phyloP scores from a whole-genome alignment of 306 rosid genomes.

The Medicago lupulina region DNA sequence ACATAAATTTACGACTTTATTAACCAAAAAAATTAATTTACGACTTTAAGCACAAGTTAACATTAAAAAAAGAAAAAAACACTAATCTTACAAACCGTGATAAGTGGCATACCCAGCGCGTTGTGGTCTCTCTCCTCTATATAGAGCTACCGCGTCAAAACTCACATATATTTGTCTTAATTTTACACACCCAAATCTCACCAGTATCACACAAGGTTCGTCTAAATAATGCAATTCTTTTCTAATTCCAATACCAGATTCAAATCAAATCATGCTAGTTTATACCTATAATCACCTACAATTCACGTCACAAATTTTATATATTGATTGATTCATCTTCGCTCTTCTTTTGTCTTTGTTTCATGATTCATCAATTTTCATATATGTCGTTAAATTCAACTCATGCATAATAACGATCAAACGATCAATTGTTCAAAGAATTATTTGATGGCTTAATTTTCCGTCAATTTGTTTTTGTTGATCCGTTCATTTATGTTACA shows the following conservation, averaged over 20 bases:
- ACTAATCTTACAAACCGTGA: neutral
- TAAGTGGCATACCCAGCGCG: slow-evolving; percentile 21
- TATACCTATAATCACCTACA: neutral
- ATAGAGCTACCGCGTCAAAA: neutral
- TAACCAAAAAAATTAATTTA: too few species aligned
- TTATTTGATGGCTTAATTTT: neutral
- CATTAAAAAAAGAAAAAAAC: too few species aligned
- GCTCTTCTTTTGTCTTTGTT: neutral
- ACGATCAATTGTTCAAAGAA: neutral
- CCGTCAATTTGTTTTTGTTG: neutral
- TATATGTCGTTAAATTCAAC: neutral
- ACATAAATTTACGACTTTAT: too few species aligned
- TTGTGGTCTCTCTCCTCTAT: neutral
- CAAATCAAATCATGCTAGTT: neutral
- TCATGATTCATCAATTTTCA: neutral
- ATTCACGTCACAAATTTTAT: neutral
- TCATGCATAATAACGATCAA: neutral
- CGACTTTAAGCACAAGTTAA: too few species aligned
- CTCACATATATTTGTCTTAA: neutral
- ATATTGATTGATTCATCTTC: neutral
- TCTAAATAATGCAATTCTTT: neutral
- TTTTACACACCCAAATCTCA: neutral
- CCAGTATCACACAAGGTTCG: slow-evolving; percentile 2
- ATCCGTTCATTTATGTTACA: neutral
- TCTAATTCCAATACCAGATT: neutral